Evolutionary conservation across 2,329 filamentous ascomycete genomes (phyloP).

Genomic region (Chaetomium strumarium): DNA sequence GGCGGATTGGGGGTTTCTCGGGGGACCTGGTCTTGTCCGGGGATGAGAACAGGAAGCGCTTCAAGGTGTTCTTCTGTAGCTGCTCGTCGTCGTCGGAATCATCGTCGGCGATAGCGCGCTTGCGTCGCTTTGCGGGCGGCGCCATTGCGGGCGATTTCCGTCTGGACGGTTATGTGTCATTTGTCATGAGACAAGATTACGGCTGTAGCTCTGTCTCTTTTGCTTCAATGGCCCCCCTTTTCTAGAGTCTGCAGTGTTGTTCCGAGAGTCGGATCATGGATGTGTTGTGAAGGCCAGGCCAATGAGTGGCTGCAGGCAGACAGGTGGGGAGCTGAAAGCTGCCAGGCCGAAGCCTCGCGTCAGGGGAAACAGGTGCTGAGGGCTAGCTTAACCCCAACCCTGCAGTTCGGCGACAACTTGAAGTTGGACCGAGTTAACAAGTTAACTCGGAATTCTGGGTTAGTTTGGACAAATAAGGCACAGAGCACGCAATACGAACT

Average conservation of each 20-base stretch:
- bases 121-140: constrained; percentile 44
- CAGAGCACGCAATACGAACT: too few species aligned
- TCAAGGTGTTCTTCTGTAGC: constrained; percentile 38
- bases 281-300: not conserved
- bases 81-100: constrained; percentile 17
- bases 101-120: constrained; percentile 24
- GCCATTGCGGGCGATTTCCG: constrained; percentile 39
- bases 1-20: not conserved
- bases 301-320: constrained; percentile 6
- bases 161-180: constrained; percentile 14
- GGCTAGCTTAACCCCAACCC: constrained; percentile 1
- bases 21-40: constrained; percentile 35
- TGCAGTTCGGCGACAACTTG: too few species aligned
- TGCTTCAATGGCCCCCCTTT: not conserved
- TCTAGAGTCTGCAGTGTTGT: not conserved
- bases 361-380: not conserved
- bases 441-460: too few species aligned
- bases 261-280: too few species aligned
- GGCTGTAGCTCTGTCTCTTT: too few species aligned
- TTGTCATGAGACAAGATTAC: constrained; percentile 12
- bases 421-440: too few species aligned
- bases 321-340: constrained; percentile 7
- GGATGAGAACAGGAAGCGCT: constrained; percentile 49
- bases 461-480: too few species aligned
- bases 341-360: not conserved